phyloP scores from a whole-genome alignment of 2,329 filamentous ascomycete genomes.

The Lecanicillium sp. region DNA sequence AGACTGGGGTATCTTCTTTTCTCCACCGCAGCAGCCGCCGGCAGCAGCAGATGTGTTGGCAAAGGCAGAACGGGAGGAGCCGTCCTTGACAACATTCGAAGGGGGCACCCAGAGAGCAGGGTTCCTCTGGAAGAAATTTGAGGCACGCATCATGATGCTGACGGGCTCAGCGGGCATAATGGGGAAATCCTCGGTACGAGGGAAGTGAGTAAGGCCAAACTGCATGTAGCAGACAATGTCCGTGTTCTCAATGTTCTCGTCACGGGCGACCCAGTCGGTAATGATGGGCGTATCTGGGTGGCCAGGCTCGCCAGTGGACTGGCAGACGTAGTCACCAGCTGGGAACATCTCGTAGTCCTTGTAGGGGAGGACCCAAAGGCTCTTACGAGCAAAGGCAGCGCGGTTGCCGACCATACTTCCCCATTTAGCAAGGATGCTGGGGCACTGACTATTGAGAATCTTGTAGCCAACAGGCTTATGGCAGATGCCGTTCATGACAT shows the following conservation, averaged over 20 bases:
- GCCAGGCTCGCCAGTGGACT: constrained; percentile 31
- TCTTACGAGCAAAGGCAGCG: constrained; percentile 32
- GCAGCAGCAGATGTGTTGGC: not conserved
- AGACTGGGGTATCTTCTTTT: constrained; percentile 8
- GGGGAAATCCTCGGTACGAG: constrained; percentile 57
- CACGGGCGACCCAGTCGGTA: constrained; percentile 38
- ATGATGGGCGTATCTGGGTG: constrained; percentile 13
- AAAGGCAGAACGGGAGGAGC: constrained; percentile 13
- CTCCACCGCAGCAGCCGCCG: constrained; percentile 8
- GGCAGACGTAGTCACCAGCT: constrained; percentile 34
- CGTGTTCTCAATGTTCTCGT: constrained; percentile 40
- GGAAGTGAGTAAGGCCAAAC: constrained; percentile 50
- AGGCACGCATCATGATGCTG: constrained; percentile 38
- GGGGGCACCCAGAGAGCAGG: constrained; percentile 42
- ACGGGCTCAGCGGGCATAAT: constrained; percentile 57
- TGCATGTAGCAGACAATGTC: constrained; percentile 44
- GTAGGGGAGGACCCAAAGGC: constrained; percentile 34
- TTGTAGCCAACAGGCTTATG: constrained; percentile 37
- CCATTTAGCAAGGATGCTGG: constrained; percentile 33
- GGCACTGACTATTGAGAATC: constrained; percentile 37
- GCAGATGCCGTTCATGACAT: constrained; percentile 28
- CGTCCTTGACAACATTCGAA: constrained; percentile 28
- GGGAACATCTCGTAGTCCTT: constrained; percentile 32
- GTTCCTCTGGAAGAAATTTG: constrained; percentile 44
- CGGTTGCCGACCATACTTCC: constrained; percentile 28